Evolutionary conservation across 2,329 filamentous ascomycete genomes (phyloP), one percentile per base, ranked within the genome.

Genomic region (Colletotrichum costaricense): DNA sequence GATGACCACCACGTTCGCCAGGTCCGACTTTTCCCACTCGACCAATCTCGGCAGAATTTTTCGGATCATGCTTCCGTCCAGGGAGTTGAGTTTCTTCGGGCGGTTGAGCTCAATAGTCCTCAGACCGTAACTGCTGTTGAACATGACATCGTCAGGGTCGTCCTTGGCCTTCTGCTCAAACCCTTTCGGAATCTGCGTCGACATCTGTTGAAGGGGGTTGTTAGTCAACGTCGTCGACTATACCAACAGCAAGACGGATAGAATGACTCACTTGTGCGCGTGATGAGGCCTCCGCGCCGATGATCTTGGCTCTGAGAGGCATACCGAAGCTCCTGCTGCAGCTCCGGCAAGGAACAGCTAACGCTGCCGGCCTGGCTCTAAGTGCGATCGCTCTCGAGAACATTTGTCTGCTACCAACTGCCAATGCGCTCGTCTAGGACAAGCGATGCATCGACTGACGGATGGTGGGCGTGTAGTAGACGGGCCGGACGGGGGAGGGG

Each of bases 51-150:
- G 95, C 59, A 95, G 87, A 78, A 99, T 98, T 86, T 99, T 98
- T 79, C 94, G 91, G 75, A 93, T 94, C 97, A 99, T 99, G 71
- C 95, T 98, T 65, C 89, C 94, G 82, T 97, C 95, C 77, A 99
- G 91, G 30, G 96, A 93, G 85, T 99, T 98, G 82, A 95, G 89
- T 86, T 98, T 98, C 80, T 90, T 88, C 6, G 96, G 97, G 72
- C 97, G 92, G 87, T 99, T 99, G 77, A 99, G 93, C 85, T 98
- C 93, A 80, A 99, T 92, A 77, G 93, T 95, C 75, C 97, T 94
- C 63, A 98, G 90, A 76, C 97, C 97, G 84, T 97, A 98, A 78
- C 93, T 89, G 80, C 91, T 95, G 83, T 91, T 92, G 88, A 99
- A 99, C 74, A 98, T 88, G 77, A 99, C 97, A 90, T 99, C 97